Conservation (phyloP, 2,329 filamentous ascomycete species). For the Calycina herbarum region DNA sequence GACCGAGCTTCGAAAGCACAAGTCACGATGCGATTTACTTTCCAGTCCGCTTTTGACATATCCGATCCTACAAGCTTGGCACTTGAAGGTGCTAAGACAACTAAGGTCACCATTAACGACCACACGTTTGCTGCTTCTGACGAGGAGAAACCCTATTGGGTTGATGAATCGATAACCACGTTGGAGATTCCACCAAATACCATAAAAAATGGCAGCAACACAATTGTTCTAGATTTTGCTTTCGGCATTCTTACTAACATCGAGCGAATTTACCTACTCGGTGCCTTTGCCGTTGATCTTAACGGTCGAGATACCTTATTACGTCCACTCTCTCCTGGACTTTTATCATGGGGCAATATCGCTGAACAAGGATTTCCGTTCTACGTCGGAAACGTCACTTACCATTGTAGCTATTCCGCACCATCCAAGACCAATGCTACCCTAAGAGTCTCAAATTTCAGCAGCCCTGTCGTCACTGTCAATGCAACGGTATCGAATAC, state of each 20-base stretch:
- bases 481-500: conserved; percentile 1
- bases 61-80: conserved; percentile 25
- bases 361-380: conserved; percentile 34
- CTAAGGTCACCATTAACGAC: conserved; percentile 30
- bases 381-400: conserved; percentile 35
- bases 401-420: conserved; percentile 22
- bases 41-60: conserved; percentile 28
- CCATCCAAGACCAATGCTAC: conserved; percentile 10
- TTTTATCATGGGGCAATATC: conserved; percentile 34
- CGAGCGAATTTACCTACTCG: conserved; percentile 37
- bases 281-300: conserved; percentile 32
- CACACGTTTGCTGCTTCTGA: conserved; percentile 11
- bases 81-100: conserved; percentile 32
- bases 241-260: conserved; percentile 37
- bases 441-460: conserved; percentile 29
- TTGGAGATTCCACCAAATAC: conserved; percentile 25
- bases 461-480: conserved; percentile 30
- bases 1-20: conserved; percentile 28
- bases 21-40: conserved; percentile 32
- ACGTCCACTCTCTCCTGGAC: conserved; percentile 13
- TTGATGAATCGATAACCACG: conserved; percentile 37
- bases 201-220: conserved; percentile 31
- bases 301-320: conserved; percentile 10
- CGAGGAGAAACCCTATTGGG: conserved; percentile 31
- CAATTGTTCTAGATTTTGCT: conserved; percentile 29